These are phyloP conservation scores for Thermomyces lanuginosus DNA, from an alignment of 2,329 filamentous ascomycete genomes.

Conservation along the genomic window DNA sequence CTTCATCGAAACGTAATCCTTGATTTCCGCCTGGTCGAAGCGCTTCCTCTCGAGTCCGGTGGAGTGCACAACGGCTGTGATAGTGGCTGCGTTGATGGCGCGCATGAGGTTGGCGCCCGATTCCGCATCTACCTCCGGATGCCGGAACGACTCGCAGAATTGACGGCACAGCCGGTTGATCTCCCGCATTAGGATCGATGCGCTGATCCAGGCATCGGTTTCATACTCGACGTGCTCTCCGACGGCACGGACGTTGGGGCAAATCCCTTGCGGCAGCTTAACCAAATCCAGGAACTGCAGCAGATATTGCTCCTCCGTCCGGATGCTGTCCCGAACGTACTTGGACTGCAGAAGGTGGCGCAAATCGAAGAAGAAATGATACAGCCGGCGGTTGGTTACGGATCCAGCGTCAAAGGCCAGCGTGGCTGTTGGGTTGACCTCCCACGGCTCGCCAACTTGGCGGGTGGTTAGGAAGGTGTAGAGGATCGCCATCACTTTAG, in stretches of 20 bases:
- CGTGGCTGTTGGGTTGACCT: constrained; percentile 71
- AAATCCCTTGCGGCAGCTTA: constrained; percentile 92
- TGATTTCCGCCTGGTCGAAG: constrained; percentile 77
- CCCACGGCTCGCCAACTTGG: constrained; percentile 85
- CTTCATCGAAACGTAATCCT: constrained; percentile 72
- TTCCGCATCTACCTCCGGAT: constrained; percentile 46
- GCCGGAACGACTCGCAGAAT: constrained; percentile 71
- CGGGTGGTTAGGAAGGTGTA: constrained; percentile 94
- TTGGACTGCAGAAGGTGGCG: constrained; percentile 79
- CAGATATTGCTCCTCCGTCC: constrained; percentile 71
- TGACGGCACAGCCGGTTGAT: constrained; percentile 85
- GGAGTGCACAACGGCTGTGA: constrained; percentile 74
- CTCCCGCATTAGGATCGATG: constrained; percentile 82
- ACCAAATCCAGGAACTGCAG: constrained; percentile 90
- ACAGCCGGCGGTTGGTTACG: constrained; percentile 86
- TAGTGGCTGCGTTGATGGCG: constrained; percentile 50
- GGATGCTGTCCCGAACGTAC: constrained; percentile 71
- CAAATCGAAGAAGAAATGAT: constrained; percentile 92
- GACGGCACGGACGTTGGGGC: constrained; percentile 78
- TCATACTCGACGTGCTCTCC: constrained; percentile 97
- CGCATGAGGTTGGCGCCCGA: constrained; percentile 53
- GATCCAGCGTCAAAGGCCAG: constrained; percentile 88
- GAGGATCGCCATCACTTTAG: constrained; percentile 83
- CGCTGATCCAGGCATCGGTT: constrained; percentile 94
- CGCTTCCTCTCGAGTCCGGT: constrained; percentile 73